Percentiles rank a stretch among this genome's conserved stretches.
These are phyloP conservation scores for Durio zibethinus DNA, from an alignment of 345 rosid species.

Conservation along the genomic window DNA sequence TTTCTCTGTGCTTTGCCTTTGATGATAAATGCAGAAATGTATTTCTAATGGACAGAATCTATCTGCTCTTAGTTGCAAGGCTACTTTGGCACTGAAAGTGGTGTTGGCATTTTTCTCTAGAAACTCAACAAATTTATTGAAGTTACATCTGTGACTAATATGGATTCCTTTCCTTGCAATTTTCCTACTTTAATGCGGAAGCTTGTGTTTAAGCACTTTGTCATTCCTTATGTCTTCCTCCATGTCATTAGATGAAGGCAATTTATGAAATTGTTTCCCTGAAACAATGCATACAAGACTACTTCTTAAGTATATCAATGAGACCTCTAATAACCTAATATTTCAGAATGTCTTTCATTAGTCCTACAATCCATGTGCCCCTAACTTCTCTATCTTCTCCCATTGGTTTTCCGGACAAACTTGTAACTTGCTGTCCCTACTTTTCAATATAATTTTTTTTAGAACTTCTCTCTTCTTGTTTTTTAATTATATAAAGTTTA, in stretches of 20 bases:
- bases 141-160: background rate
- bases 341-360: background rate
- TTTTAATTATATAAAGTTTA: background rate
- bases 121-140: background rate
- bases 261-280: background rate
- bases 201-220: background rate
- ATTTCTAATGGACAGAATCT: background rate
- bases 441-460: background rate
- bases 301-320: background rate
- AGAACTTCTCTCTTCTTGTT: background rate
- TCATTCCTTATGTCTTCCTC: background rate
- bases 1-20: background rate
- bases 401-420: background rate
- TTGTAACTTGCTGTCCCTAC: background rate
- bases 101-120: background rate
- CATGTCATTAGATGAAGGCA: background rate
- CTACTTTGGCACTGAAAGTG: background rate
- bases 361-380: background rate
- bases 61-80: background rate
- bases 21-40: slow-evolving; percentile 2
- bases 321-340: background rate
- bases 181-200: background rate
- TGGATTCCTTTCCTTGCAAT: background rate
- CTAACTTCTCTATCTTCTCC: background rate
- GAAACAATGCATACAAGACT: background rate